Base-by-base conservation (phyloP, 2,329 filamentous ascomycete species). In the Cytospora paraplurivora region DNA sequence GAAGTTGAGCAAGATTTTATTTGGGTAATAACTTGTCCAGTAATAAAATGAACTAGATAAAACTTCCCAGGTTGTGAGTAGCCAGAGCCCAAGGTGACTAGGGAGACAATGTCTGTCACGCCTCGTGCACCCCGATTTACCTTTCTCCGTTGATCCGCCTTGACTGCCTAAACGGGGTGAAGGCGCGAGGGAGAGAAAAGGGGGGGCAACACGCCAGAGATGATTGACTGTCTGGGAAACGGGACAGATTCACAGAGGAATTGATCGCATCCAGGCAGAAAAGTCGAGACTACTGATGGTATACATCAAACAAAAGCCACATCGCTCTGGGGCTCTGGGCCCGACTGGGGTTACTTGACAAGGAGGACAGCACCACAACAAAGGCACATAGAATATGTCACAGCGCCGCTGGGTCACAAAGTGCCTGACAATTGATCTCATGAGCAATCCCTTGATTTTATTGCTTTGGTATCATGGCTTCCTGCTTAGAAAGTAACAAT, bases 401-500 rank as follows among this genome's bases (percentile, higher is more conserved):
- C 10, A 47, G 41, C n/a, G n/a, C 4, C 13, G 21, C n/a, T 47
- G 44, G 21, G n/a, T 4, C n/a, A 47, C 44, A 21, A 47, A 47
- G 8, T 47, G n/a, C n/a, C 21, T 8, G 44, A 12, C n/a, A 47
- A n/a, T 7, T 2, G 37, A 7, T 38, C 35, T 58, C 49, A 53
- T 53, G 49, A 58, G 49, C 55, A 54, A 33, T 41, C 53, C 34
- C 35, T 35, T 57, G 49, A 50, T 60, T 62, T 60, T 56, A 47
- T 47, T 47, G 44, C 44, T 17, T 63, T 66, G 64, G 64, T 66
- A 66, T 66, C 64, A 63, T 66, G 49, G 55, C 35, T 7, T 63
- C 47, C 61, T 47, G 17, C 50, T 57, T 17, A 56, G 56, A 53
- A 56, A 53, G 15, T 56, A 50, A 50, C 50, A 47, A 41, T 27